Percentiles rank a stretch among this genome's conserved stretches.
These are phyloP conservation scores for Colletotrichum navitas DNA, from an alignment of 2,329 filamentous ascomycete genomes.

Conservation along the genomic window DNA sequence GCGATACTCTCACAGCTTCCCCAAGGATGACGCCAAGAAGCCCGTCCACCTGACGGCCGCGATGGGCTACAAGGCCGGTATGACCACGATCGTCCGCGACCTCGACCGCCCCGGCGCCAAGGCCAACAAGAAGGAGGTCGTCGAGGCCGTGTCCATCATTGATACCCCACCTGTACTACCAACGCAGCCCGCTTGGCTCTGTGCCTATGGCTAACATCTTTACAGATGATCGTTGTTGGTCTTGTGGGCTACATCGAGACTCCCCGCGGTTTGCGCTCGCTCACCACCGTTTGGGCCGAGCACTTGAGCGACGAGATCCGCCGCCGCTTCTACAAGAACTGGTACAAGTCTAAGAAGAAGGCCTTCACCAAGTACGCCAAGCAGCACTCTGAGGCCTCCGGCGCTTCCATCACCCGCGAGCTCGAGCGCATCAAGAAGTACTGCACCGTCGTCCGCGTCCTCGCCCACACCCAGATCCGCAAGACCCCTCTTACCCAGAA, in stretches of 20 bases:
- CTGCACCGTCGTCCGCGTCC: conserved; percentile 98
- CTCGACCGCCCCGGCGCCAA: conserved; percentile 99
- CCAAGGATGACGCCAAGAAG: conserved; percentile 99
- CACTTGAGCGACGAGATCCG: conserved; percentile 98
- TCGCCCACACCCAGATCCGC: conserved; percentile 99
- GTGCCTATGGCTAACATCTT: conserved; percentile 79
- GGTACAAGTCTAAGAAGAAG: conserved; percentile 99
- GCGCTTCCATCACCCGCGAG: conserved; percentile 92
- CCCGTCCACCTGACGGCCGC: conserved; percentile 97
- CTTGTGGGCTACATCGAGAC: conserved; percentile 99
- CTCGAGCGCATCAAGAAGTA: conserved; percentile 99
- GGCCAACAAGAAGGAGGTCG: conserved; percentile 99
- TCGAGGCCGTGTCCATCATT: conserved; percentile 89
- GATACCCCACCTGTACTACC: conserved; percentile 95
- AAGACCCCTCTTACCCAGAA: conserved; percentile 99
- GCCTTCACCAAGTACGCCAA: conserved; percentile 99
- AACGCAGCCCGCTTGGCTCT: conserved; percentile 85
- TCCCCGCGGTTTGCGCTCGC: conserved; percentile 97
- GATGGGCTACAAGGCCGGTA: conserved; percentile 99
- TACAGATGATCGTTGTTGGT: conserved; percentile 99
- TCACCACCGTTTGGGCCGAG: conserved; percentile 99
- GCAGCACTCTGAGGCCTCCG: conserved; percentile 96
- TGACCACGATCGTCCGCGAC: conserved; percentile 99
- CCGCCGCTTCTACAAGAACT: conserved; percentile 99
- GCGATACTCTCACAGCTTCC: conserved; percentile 76